These are phyloP conservation scores for Xanthoconium separans DNA, from an alignment of 1,284 basidiomycete species.

Conservation along the genomic window DNA sequence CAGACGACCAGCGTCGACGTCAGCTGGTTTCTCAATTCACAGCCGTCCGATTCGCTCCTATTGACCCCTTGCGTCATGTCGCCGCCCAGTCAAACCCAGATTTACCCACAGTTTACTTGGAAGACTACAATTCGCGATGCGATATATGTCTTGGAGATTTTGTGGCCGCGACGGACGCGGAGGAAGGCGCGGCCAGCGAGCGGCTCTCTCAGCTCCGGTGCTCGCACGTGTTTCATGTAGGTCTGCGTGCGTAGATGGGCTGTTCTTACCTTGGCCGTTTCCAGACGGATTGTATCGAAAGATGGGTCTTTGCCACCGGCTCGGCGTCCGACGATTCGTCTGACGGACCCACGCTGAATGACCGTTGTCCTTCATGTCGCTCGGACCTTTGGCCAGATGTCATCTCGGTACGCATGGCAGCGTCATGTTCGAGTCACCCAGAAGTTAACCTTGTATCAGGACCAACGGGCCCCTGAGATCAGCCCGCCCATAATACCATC, in stretches of 20 bases:
- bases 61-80: neutral
- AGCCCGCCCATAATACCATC: too few species aligned
- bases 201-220: neutral
- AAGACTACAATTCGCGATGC: neutral
- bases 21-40: neutral
- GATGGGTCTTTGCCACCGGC: neutral
- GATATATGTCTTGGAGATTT: neutral
- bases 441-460: too few species aligned
- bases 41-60: neutral
- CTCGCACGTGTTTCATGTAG: neutral
- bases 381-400: neutral
- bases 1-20: neutral
- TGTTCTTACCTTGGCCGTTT: neutral
- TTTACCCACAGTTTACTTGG: neutral
- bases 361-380: neutral
- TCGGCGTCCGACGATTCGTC: neutral
- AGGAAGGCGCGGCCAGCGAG: neutral
- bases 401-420: too few species aligned
- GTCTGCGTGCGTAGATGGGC: neutral
- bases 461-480: too few species aligned
- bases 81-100: neutral
- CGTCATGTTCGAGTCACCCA: too few species aligned
- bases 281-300: neutral
- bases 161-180: neutral
- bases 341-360: neutral